Evolutionary conservation across 768 basidiomycete genomes (phyloP).

Genomic region (Sutorius australiensis): DNA sequence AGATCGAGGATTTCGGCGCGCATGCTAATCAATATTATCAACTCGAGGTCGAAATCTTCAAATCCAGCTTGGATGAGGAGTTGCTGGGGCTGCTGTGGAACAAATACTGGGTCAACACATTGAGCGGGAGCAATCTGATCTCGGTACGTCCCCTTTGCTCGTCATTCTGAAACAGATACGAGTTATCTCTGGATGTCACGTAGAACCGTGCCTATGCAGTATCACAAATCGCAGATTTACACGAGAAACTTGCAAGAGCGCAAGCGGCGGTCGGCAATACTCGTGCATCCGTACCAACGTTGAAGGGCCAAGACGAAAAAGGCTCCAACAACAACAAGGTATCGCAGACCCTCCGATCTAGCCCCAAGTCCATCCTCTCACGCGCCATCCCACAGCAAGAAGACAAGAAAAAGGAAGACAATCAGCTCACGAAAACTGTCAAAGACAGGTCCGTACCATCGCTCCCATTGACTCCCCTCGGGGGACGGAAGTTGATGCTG

Average conservation of each 20-base stretch:
- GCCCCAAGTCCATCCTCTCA: neutral
- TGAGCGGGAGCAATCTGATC: constrained; percentile 89
- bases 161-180: neutral
- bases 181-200: neutral
- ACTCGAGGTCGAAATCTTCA: constrained; percentile 93
- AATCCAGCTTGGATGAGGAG: constrained; percentile 82
- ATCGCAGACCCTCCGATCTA: neutral
- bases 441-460: constrained; percentile 68
- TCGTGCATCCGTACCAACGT: constrained; percentile 49
- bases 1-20: constrained; percentile 99
- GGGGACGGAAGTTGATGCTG: neutral
- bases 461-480: neutral
- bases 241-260: constrained; percentile 82
- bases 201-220: constrained; percentile 95
- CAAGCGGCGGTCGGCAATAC: constrained; percentile 55
- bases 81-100: constrained; percentile 93
- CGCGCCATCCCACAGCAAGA: constrained; percentile 34
- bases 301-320: constrained; percentile 52
- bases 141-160: constrained; percentile 51
- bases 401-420: constrained; percentile 85
- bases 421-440: constrained; percentile 82
- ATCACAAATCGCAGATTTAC: constrained; percentile 84
- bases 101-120: constrained; percentile 98
- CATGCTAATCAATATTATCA: constrained; percentile 96
- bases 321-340: constrained; percentile 39